Evolutionary conservation across 1,284 basidiomycete genomes (phyloP).

Genomic region (Mycena sp.): DNA sequence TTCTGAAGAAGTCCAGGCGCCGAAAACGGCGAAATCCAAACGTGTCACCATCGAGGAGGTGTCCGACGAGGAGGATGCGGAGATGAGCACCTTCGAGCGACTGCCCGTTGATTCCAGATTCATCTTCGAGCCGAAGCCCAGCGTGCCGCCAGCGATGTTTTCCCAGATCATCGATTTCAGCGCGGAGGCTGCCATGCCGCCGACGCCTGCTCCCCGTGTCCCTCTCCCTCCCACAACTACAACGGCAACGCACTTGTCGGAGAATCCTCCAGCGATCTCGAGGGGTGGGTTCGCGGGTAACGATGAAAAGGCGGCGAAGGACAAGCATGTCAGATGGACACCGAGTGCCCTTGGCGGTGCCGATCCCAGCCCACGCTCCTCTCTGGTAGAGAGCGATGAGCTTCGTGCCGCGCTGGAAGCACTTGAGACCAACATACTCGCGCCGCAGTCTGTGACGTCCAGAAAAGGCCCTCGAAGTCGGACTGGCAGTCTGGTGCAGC

Average conservation of each 20-base stretch:
- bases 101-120: conserved; percentile 48
- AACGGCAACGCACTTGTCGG: conserved; percentile 32
- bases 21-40: conserved; percentile 28
- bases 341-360: conserved; percentile 34
- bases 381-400: conserved; percentile 1
- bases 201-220: conserved; percentile 26
- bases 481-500: conserved; percentile 16
- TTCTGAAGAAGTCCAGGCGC: conserved; percentile 20
- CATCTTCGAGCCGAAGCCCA: conserved; percentile 51
- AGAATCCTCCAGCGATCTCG: conserved; percentile 18
- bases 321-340: conserved; percentile 47
- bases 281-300: conserved; percentile 19
- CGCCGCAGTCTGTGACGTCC: not conserved
- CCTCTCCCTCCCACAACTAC: conserved; percentile 14
- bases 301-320: conserved; percentile 26
- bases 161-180: conserved; percentile 47
- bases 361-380: not conserved
- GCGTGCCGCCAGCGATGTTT: conserved; percentile 47
- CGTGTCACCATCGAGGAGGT: conserved; percentile 58
- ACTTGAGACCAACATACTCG: not conserved
- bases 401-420: conserved; percentile 3
- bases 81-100: conserved; percentile 30
- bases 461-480: conserved; percentile 14
- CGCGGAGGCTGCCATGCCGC: conserved; percentile 37
- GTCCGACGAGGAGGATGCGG: conserved; percentile 52